Percentiles rank a stretch among this genome's conserved stretches.
These are phyloP conservation scores for Talaromyces sp. DNA, from an alignment of 2,329 filamentous ascomycete genomes.

Conservation along the genomic window DNA sequence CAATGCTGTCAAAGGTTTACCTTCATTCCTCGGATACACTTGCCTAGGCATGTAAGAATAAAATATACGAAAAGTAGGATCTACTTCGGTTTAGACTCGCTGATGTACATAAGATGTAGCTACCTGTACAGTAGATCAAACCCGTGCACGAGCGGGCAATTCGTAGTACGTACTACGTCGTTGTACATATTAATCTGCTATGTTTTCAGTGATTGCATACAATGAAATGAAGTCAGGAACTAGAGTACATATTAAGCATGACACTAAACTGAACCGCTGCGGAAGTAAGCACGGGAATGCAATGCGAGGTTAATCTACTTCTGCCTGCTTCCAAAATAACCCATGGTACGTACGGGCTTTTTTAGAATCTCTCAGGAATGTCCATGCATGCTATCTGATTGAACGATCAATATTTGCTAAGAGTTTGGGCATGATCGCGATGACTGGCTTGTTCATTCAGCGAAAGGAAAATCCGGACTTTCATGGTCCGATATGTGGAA, in stretches of 20 bases:
- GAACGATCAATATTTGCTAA: neutral
- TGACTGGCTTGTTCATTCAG: neutral
- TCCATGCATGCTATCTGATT: neutral
- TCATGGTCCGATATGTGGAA: neutral
- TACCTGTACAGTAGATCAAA: neutral
- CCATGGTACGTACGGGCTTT: neutral
- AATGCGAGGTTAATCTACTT: conserved; percentile 23
- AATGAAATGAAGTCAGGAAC: neutral
- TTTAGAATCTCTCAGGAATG: neutral
- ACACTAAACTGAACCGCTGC: neutral
- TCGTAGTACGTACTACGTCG: neutral
- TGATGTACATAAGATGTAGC: neutral
- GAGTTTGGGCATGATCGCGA: neutral
- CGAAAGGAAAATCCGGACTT: neutral
- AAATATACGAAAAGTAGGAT: neutral
- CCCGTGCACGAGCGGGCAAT: neutral
- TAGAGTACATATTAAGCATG: conserved; percentile 1
- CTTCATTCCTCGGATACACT: neutral
- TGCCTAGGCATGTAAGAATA: neutral
- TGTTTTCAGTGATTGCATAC: neutral
- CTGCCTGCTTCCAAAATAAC: conserved; percentile 4
- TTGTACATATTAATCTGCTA: neutral
- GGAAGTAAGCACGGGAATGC: conserved; percentile 20
- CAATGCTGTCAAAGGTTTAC: neutral
- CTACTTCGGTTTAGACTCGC: neutral